Evolutionary conservation across 2,329 filamentous ascomycete genomes (phyloP), one percentile per base, ranked within the genome.

Genomic region (Fusarium veterinarium): DNA sequence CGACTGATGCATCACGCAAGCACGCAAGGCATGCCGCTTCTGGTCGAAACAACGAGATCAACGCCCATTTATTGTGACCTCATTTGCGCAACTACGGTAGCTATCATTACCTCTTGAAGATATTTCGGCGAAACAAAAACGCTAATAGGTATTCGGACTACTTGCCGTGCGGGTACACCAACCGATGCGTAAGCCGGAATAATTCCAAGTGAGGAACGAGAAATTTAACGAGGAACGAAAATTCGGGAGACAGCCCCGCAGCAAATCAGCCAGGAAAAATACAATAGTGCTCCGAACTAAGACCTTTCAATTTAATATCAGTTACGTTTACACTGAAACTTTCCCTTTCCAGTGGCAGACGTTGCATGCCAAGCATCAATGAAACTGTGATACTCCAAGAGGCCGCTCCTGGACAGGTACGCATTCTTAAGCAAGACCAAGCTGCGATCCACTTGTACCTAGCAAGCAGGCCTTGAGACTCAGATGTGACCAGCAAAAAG

Each of bases 21-120:
- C 35, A 49, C 53, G 53, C 55, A 44, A 33, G 38, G 5, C 16
- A 20, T 44, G 25, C 52, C 52, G 28, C 20, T 44, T 44, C 12
- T 44, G 52, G 52, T 20, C 25, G 52, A 20, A 14, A 11, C 16
- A 23, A 23, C 20, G 28, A 23, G 20, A 52, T 52, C 49, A 28
- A 20, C 13, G 2, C 1, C 6, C 3, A 12, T 6, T 17, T 6
- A 2, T 12, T 9, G 20, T 19, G 51, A 14, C 16, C 11, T 41
- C 37, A 19, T 10, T 11, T 3, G 9, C 12, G 3, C 7, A 8
- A n/a, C 1, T 19, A 2, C 3, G 11, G 3, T 42, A 23, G 5
- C 6, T 19, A 23, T 8, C 6, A 3, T 30, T n/a, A 17, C 20
- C 1, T 31, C 14, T 23, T 41, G 2, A 31, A 8, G 35, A 10